Base-by-base conservation (phyloP, 225 moss, liverwort and hornwort species). In the Antitrichia curtipendula region DNA sequence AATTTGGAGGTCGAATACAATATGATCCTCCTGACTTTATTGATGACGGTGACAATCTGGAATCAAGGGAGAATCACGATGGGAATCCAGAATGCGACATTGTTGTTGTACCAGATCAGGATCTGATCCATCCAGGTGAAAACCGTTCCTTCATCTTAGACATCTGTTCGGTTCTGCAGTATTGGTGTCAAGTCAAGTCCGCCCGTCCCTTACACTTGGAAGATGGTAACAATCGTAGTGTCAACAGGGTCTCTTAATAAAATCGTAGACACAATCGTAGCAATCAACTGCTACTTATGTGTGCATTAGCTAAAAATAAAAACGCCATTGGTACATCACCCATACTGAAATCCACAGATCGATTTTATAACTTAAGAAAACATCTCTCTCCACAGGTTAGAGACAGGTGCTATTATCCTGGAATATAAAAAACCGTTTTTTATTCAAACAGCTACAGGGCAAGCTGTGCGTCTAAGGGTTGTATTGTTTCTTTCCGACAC, bases 111-210 rank as follows among this genome's bases (percentile, higher is more conserved):
- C 89, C 89, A 40, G 89, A 90, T 62, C 81, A 89, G 85, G 87
- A 90, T 91, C 65, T 90, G 58, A 87, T 85, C 82, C 82, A 89
- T 89, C 88, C 90, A 91, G 90, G 92, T 91, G 82, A 79, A 52
- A 62, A 59, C 80, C n/a, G 29, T 64, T 40, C 58, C 75, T 82
- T 69, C 62, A 88, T 83, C 52, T 77, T 53, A 32, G 75, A 91
- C 49, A 45, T 78, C 47, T 63, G 86, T 63, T 88, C n/a, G 21
- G 49, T 59, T 76, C 82, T 65, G 76, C 78, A 63, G 36, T 47
- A 75, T 43, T 68, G 53, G 50, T 70, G 57, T 70, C 49, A 76
- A 49, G 84, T 84, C 81, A 53, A 84, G 66, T 76, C 60, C 28
- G 63, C 50, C 78, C 64, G 47, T 50, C 65, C 66, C 66, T 74